Evolutionary conservation across 768 basidiomycete genomes (phyloP), one percentile per base, ranked within the genome.

Genomic region (Naganishia vaughanmartiniae): DNA sequence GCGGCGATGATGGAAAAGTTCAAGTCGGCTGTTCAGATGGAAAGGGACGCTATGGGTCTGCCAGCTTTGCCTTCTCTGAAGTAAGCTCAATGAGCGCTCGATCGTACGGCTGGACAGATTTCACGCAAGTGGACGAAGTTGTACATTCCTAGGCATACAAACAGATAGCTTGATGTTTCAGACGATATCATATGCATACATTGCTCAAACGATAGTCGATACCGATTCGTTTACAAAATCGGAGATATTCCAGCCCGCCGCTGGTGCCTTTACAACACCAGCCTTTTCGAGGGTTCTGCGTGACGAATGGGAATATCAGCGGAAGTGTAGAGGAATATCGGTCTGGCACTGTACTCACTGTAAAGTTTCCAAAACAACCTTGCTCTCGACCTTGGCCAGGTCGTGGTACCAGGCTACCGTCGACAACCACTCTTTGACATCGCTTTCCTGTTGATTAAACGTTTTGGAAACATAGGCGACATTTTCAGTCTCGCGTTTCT

Each of bases 361-460:
- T 10, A 94, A 81, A 0, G 93, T 93, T 48, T 90, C 85, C 7
- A 79, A 78, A 17, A 95, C 84, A 19, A 92, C 88, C 34, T 85
- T 80, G n/a, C 80, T 82, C 9, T 89, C 86, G 54, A 94, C 88
- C 42, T 81, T 83, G 1, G 84, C 80, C 74, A 91, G 89, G 76
- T 88, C 85, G 14, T 83, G 73, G 3, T 91, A 88, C 79, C 92
- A 95, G 4, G 82, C 83, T 24, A 94, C 92, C 5, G 89, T 90
- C 75, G 85, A 83, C 73, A 94, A 83, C 93, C 93, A 95, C 26
- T 90, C 92, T 83, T 87, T 83, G 73, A 97, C 88, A 79, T 98
- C 95, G 70, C 87, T 86, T 67, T 89, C 86, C 2, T 87, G 85
- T 76, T 97, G 95, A 0, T 89, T 90, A 74, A 95, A 96, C 63